These are phyloP conservation scores for Phytophthora macrochlamydospora DNA, from an alignment of 352 stramenopile genomes.

Conservation along the genomic window DNA sequence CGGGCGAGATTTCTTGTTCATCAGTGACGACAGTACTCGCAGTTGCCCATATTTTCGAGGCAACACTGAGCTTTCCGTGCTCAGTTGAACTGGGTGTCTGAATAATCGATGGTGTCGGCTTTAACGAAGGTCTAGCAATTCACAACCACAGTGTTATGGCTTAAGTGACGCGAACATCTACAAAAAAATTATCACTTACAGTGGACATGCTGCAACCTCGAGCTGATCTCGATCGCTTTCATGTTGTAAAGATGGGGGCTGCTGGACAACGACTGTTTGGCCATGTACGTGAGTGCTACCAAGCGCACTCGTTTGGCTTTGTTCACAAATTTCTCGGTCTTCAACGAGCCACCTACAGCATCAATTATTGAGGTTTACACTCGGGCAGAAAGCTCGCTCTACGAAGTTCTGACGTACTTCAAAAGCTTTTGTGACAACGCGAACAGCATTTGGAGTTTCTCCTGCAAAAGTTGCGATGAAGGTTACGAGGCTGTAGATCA, in stretches of 20 bases:
- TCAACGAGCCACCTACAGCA: slow-evolving; percentile 36
- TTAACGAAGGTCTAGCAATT: background rate
- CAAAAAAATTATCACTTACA: slow-evolving; percentile 13
- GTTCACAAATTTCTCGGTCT: slow-evolving; percentile 32
- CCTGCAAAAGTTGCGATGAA: slow-evolving; percentile 11
- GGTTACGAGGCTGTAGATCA: background rate
- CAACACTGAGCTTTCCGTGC: slow-evolving; percentile 15
- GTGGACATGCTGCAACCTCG: background rate
- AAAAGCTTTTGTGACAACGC: slow-evolving; percentile 42
- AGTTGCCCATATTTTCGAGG: slow-evolving; percentile 21
- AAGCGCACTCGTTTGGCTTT: slow-evolving; percentile 1
- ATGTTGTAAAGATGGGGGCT: background rate
- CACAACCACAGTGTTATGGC: background rate
- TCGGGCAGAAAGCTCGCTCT: too few species aligned
- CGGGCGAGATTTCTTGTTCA: background rate
- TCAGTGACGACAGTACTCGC: background rate
- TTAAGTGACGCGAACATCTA: background rate
- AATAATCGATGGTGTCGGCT: slow-evolving; percentile 12
- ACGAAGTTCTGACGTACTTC: slow-evolving; percentile 16
- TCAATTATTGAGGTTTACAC: background rate
- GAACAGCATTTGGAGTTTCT: slow-evolving; percentile 48
- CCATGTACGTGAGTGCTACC: too few species aligned
- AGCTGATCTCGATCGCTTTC: background rate
- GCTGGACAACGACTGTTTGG: background rate
- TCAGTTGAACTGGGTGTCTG: slow-evolving; percentile 5